These are phyloP conservation scores for Lagenaria siceraria DNA, from an alignment of 306 rosid genomes.

Conservation along the genomic window DNA sequence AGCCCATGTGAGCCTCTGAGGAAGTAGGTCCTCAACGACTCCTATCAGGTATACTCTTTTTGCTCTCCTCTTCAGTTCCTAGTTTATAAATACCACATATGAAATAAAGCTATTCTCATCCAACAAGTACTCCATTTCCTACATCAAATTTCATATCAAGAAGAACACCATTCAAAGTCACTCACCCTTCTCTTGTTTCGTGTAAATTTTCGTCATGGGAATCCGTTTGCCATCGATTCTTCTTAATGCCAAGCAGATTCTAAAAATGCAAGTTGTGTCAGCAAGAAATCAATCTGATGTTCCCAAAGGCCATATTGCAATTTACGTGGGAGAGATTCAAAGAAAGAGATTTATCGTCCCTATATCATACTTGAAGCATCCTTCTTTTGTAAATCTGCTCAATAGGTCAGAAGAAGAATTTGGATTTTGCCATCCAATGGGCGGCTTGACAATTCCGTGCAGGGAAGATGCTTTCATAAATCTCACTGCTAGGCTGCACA, in stretches of 20 bases:
- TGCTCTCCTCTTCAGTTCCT: not conserved
- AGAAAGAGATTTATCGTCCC: constrained; percentile 36
- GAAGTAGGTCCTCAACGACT: not conserved
- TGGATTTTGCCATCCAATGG: constrained; percentile 44
- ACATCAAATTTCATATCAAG: not conserved
- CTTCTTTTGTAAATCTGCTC: constrained; percentile 28
- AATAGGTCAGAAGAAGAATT: constrained; percentile 35
- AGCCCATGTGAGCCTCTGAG: not conserved
- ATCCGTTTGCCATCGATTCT: constrained; percentile 2
- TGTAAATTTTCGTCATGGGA: not conserved
- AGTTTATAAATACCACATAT: not conserved
- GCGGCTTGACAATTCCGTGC: constrained; percentile 46
- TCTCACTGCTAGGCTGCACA: constrained; percentile 16
- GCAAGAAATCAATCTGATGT: constrained; percentile 12
- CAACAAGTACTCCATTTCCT: not conserved
- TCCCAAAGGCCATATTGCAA: constrained; percentile 42
- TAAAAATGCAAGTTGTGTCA: not conserved
- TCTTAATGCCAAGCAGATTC: constrained; percentile 6
- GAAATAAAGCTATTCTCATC: not conserved
- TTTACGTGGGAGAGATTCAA: constrained; percentile 36
- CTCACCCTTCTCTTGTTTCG: not conserved
- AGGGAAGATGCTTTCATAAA: constrained; percentile 27
- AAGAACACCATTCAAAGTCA: not conserved
- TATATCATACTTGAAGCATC: constrained; percentile 25
- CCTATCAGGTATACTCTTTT: not conserved